Evolutionary conservation across 2,329 filamentous ascomycete genomes (phyloP).

Genomic region (Whalleya microplaca): DNA sequence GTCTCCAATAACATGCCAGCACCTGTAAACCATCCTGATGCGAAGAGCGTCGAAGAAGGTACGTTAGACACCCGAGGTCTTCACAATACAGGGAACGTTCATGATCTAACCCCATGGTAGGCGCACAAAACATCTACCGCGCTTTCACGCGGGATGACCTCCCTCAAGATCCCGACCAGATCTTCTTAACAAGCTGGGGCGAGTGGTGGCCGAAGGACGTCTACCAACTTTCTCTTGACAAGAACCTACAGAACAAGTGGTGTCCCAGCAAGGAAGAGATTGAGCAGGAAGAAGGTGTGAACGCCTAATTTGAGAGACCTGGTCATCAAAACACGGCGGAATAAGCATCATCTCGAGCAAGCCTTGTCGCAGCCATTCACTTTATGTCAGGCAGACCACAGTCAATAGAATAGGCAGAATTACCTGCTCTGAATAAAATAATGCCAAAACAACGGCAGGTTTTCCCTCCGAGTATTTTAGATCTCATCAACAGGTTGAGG

Average conservation of each 20-base stretch:
- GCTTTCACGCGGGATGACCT: constrained; percentile 51
- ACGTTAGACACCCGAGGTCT: constrained; percentile 1
- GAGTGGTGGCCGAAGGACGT: constrained; percentile 57
- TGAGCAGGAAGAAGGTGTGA: constrained; percentile 46
- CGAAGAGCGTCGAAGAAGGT: constrained; percentile 53
- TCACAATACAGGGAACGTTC: no score
- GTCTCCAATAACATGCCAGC: constrained; percentile 37
- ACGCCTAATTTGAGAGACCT: constrained; percentile 1
- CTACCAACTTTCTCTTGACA: constrained; percentile 47
- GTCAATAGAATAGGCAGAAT: no score
- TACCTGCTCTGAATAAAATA: no score
- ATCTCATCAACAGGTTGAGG: no score
- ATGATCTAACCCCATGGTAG: constrained; percentile 32
- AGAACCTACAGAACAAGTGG: constrained; percentile 56
- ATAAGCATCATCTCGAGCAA: background rate
- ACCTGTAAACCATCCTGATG: constrained; percentile 45
- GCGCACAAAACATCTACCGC: constrained; percentile 48
- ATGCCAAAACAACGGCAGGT: no score
- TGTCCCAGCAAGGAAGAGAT: constrained; percentile 51
- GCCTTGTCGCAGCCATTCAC: background rate
- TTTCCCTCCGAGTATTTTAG: no score
- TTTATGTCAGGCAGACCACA: background rate
- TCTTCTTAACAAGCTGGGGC: constrained; percentile 60
- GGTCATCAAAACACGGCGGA: background rate
- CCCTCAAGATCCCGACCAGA: constrained; percentile 53